Evolutionary conservation across 163 green algal genomes (phyloP), one percentile per base, ranked within the genome.

Genomic region (Scenedesmus sp.): DNA sequence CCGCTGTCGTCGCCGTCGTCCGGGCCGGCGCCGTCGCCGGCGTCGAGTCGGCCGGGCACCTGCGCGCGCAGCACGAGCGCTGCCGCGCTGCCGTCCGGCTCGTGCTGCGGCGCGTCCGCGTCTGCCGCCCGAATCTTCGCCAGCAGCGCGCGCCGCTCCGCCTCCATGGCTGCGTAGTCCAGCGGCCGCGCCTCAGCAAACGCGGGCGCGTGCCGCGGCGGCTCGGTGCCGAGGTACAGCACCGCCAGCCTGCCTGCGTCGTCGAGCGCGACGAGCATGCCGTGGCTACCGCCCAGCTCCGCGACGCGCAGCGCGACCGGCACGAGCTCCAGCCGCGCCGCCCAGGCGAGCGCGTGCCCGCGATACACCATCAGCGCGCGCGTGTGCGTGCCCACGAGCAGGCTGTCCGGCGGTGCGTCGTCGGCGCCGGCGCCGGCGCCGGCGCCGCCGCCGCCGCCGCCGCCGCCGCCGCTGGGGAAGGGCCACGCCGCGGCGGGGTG

Each of bases 131-230:
- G 47, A 10, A 94, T 93, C n/a, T 86, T 44, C 3, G 45, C 44
- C 20, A 90, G 80, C 57, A 94, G 84, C 2, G 53, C 0, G 3
- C 82, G 80, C 71, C 91, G 88, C 84, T 94, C 89, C 36, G 70
- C 60, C 6, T 87, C 85, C 80, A 94, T 93, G 53, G 84, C 89
- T 53, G 90, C 89, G 58, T 91, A 94, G 77, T 94, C 86, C 45
- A 93, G 66, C 75, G 88, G 42, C 75, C 57, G 34, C 6, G 85
- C 71, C 76, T 89, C 80, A 1, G 33, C 77, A 60, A 81, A 77
- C 0, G 80, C 72, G 17, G 90, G 75, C 0, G 84, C 75, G 48
- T 91, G 88, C 34, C 78, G 47, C 42, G 88, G 86, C 50, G 89
- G 88, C 47, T 91, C 85, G 0, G 85, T 94, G 64, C 89, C 89